These are phyloP conservation scores for Chlorella sp. DNA, from an alignment of 139 green algal genomes.

Conservation along the genomic window DNA sequence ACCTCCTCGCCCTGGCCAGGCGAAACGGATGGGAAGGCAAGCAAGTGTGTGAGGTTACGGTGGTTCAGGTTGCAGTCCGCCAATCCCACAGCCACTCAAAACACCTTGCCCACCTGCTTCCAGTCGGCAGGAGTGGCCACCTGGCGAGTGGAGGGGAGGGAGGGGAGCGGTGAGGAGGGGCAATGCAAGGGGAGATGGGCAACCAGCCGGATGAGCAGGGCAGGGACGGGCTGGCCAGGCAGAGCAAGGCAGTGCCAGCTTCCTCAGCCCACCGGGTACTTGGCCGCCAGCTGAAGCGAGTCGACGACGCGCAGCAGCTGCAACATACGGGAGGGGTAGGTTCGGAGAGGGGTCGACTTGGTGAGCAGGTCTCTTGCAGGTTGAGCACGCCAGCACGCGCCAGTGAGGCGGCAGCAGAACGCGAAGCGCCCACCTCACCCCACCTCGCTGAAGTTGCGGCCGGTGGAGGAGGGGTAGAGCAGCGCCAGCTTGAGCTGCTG, in stretches of 20 bases:
- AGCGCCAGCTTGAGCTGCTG: slow-evolving; percentile 75
- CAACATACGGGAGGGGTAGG: no score
- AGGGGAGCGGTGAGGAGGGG: no score
- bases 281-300: slow-evolving; percentile 72
- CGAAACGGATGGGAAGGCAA: no score
- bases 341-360: background rate
- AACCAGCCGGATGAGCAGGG: no score
- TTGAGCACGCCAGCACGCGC: no score
- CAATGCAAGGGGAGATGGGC: no score
- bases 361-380: no score
- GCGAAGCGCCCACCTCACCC: background rate
- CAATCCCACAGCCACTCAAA: background rate
- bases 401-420: background rate
- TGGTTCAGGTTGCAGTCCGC: background rate
- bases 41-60: background rate
- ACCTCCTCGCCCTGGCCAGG: slow-evolving; percentile 8
- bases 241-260: no score
- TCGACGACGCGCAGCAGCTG: slow-evolving; percentile 75
- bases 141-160: no score
- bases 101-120: slow-evolving; percentile 49
- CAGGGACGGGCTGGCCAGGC: no score
- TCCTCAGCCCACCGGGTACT: no score
- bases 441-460: slow-evolving; percentile 75
- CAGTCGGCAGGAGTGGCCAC: slow-evolving; percentile 77
- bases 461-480: slow-evolving; percentile 77